Conservation (phyloP, 192 early-diverging fungal species). For the Linnemannia zychae region DNA sequence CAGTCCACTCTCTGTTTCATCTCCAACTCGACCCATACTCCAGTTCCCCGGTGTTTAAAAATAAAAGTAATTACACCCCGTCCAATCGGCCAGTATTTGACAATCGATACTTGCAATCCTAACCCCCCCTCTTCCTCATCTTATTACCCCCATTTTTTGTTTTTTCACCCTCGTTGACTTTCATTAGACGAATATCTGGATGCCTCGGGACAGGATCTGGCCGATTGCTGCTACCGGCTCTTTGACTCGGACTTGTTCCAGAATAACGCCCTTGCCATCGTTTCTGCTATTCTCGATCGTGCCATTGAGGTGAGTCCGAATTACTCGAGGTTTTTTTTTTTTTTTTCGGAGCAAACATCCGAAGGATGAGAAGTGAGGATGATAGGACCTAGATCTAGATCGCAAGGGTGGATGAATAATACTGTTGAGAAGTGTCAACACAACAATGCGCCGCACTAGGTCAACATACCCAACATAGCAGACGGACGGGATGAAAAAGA, state of each 20-base stretch:
- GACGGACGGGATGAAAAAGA: background rate
- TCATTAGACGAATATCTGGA: constrained; percentile 65
- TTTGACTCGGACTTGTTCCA: constrained; percentile 64
- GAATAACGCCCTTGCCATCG: constrained; percentile 38
- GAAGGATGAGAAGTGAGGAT: background rate
- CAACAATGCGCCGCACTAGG: background rate
- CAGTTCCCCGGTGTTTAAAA: background rate
- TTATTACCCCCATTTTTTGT: background rate
- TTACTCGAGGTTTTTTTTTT: background rate
- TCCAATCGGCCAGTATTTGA: background rate
- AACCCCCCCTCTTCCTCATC: background rate
- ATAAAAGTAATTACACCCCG: background rate
- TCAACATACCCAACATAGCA: background rate
- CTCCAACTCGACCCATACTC: background rate
- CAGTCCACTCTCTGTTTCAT: background rate
- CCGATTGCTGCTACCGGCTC: constrained; percentile 62
- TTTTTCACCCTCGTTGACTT: no score
- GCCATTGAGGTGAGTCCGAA: constrained; percentile 35
- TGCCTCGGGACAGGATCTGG: constrained; percentile 51
- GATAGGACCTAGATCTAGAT: background rate
- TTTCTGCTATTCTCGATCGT: constrained; percentile 34
- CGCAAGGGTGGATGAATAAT: background rate
- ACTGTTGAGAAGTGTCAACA: background rate
- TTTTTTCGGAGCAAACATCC: background rate
- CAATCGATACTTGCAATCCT: background rate